Evolutionary conservation across 1,284 basidiomycete species (phyloP).

Genomic region (Coniferiporia weirii): DNA sequence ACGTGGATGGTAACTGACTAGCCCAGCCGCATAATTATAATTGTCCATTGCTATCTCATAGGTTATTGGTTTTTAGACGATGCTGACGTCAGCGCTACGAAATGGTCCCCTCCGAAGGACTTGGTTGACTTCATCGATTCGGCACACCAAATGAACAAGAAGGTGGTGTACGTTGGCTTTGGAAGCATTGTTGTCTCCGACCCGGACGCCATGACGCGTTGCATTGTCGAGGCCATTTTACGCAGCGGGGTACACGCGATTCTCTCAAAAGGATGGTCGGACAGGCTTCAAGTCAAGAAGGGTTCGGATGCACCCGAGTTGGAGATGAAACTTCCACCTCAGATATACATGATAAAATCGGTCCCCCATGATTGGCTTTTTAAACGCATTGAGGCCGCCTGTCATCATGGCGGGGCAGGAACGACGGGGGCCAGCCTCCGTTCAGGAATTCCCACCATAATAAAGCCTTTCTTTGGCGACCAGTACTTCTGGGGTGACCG

Average conservation of each 20-base stretch:
- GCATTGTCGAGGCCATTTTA: slow-evolving; percentile 83
- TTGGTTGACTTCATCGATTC: slow-evolving; percentile 79
- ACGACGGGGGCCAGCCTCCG: slow-evolving; percentile 91
- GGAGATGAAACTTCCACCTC: slow-evolving; percentile 65
- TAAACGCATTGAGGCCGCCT: slow-evolving; percentile 88
- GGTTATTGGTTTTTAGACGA: slow-evolving; percentile 96
- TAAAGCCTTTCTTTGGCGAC: slow-evolving; percentile 97
- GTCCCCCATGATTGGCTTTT: slow-evolving; percentile 98
- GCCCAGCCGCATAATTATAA: too few species aligned
- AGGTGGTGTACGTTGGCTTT: slow-evolving; percentile 97
- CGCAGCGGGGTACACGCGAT: slow-evolving; percentile 86
- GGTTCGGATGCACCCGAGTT: slow-evolving; percentile 48
- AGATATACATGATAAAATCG: slow-evolving; percentile 81
- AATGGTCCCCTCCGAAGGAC: slow-evolving; percentile 82
- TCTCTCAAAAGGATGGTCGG: slow-evolving; percentile 97
- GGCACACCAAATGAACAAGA: slow-evolving; percentile 72
- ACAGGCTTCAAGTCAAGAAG: slow-evolving; percentile 73
- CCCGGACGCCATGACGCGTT: slow-evolving; percentile 86
- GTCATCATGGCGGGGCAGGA: slow-evolving; percentile 96
- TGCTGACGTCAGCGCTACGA: slow-evolving; percentile 79
- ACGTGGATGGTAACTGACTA: slow-evolving; percentile 21
- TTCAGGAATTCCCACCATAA: slow-evolving; percentile 92
- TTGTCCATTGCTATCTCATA: slow-evolving; percentile 25
- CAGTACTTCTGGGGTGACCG: slow-evolving; percentile 97
- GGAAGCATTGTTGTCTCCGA: slow-evolving; percentile 98